Conservation (phyloP, 2,329 filamentous ascomycete species). For the Tolypocladium sp. region DNA sequence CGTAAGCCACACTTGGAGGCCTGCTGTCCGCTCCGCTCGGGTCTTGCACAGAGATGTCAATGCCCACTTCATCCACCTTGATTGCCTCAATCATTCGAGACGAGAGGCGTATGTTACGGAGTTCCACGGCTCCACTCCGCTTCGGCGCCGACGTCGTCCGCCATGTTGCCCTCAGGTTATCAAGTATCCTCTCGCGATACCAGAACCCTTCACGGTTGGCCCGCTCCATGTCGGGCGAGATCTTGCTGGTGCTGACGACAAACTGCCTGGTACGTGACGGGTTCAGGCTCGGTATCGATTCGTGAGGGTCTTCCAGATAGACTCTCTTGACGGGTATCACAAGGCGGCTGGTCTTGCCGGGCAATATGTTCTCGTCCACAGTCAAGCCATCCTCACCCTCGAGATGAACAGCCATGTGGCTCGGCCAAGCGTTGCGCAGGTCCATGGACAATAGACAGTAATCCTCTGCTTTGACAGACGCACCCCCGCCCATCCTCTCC, state of each 20-base stretch:
- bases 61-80: constrained; percentile 68
- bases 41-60: constrained; percentile 48
- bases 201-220: constrained; percentile 78
- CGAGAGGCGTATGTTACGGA: constrained; percentile 66
- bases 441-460: constrained; percentile 77
- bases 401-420: constrained; percentile 60
- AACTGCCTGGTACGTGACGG: constrained; percentile 83
- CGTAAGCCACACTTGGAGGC: constrained; percentile 17
- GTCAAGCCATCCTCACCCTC: constrained; percentile 38
- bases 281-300: constrained; percentile 70
- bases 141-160: constrained; percentile 40
- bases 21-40: constrained; percentile 11
- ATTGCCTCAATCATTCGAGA: constrained; percentile 75
- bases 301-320: constrained; percentile 67
- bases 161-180: constrained; percentile 64
- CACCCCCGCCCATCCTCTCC: constrained; percentile 30
- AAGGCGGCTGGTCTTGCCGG: constrained; percentile 63
- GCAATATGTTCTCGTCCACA: constrained; percentile 49
- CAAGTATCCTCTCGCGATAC: constrained; percentile 77
- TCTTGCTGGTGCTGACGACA: constrained; percentile 72
- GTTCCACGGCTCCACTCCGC: constrained; percentile 61
- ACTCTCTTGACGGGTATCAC: constrained; percentile 68
- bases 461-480: constrained; percentile 39
- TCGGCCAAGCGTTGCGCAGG: constrained; percentile 84
- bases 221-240: constrained; percentile 71